phyloP scores from a whole-genome alignment of 345 rosid species.

The Pugionium cornutum region DNA sequence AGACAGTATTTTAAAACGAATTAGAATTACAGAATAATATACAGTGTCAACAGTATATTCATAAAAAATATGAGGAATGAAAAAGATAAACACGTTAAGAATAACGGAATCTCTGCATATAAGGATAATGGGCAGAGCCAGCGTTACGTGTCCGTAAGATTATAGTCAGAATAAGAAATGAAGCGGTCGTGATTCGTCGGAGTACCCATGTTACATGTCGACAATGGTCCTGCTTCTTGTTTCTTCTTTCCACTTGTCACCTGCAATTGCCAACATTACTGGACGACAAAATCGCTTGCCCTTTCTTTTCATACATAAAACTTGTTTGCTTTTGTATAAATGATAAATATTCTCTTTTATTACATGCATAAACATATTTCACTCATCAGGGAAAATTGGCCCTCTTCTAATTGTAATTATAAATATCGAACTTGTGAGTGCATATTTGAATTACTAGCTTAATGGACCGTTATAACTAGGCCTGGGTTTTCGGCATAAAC shows the following conservation, averaged over 20 bases:
- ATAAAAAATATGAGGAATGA: no score
- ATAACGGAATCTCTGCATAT: background rate
- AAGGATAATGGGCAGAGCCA: conserved; percentile 33
- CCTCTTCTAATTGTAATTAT: no score
- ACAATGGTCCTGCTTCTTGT: conserved; percentile 37
- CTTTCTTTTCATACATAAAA: conserved; percentile 18
- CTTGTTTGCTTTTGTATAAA: background rate
- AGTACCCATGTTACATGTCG: conserved; percentile 10
- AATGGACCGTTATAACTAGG: no score
- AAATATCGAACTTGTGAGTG: no score
- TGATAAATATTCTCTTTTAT: background rate
- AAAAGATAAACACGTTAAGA: no score
- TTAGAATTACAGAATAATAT: no score
- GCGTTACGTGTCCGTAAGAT: conserved; percentile 41
- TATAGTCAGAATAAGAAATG: background rate
- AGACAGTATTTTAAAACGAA: no score
- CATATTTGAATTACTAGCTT: no score
- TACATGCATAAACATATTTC: background rate
- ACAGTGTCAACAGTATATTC: no score
- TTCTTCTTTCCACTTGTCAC: conserved; percentile 43
- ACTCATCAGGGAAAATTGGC: background rate
- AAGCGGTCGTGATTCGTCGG: conserved; percentile 29
- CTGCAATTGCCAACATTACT: conserved; percentile 35
- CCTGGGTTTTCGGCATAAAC: no score
- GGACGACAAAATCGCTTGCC: conserved; percentile 30